Evolutionary conservation across 306 rosid species (phyloP), one percentile per base, ranked within the genome.

Genomic region (Medicago ruthenica): DNA sequence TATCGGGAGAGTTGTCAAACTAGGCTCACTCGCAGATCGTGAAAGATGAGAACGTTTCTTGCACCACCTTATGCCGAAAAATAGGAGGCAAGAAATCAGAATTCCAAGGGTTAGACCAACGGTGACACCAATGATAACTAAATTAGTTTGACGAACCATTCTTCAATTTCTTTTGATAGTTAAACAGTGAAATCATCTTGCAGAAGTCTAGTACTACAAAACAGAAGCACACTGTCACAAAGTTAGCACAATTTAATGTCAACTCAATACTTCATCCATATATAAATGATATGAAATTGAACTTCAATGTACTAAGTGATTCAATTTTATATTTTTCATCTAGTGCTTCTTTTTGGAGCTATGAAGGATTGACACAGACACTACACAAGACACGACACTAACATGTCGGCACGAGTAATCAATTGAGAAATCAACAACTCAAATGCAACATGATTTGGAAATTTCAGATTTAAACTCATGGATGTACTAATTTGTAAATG

Each of bases 21-120:
- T 88, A 45, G 64, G 85, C 71, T 92, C 97, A 73, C 78, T 87
- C 31, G 91, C 80, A 80, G 92, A 81, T 63, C 2, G 83, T 12
- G 75, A 76, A 51, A 88, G 85, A 86, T 77, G 71, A 21, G 79
- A 86, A 74, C 71, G 88, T 70, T 80, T 92, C 83, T 71, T 89
- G 70, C 83, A 92, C 97, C 99, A 90, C 79, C 93, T 85, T 85
- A 92, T 79, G 76, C 87, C 92, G 39, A 76, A 90, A 85, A 86
- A 87, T 70, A 90, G 53, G 75, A 92, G 91, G 74, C 68, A 62
- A 72, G 96, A 93, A 40, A 89, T 86, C 78, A 88, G 67, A 84
- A 95, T 40, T 67, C 99, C 99, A 82, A 90, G 85, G 80, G 89
- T 91, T 82, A 92, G 44, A 68, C 97, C 99, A 83, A 75, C 91